Percentiles rank a stretch among this genome's conserved stretches.
Evolutionary conservation across 441 rosid species (phyloP).

Genomic region (Croton laevigatus): DNA sequence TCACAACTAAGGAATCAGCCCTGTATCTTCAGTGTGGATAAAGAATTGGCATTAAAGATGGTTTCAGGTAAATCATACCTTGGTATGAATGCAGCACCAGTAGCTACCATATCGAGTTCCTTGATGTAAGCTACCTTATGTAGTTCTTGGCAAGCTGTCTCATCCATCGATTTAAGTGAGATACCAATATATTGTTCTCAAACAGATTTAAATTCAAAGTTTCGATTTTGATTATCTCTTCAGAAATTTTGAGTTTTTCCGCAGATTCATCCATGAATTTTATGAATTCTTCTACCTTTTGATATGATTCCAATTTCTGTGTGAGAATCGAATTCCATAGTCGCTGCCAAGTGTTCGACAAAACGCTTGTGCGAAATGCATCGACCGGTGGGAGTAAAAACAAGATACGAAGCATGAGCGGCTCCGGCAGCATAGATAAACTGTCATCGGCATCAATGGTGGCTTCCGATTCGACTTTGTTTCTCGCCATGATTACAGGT

Average conservation of each 20-base stretch:
- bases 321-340: too few relatives aligned
- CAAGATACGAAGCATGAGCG: too few relatives aligned
- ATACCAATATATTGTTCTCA: neutral
- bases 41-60: neutral
- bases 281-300: neutral
- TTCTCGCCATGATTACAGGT: too few relatives aligned
- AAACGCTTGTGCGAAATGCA: too few relatives aligned
- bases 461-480: too few relatives aligned
- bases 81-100: neutral
- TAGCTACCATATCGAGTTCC: neutral
- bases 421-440: too few relatives aligned
- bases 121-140: too few relatives aligned
- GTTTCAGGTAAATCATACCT: neutral
- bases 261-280: neutral
- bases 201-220: neutral
- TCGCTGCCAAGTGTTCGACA: too few relatives aligned
- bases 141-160: neutral
- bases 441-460: too few relatives aligned
- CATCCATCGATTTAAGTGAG: neutral
- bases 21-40: neutral
- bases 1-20: neutral
- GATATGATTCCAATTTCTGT: neutral
- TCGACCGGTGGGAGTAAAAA: too few relatives aligned
- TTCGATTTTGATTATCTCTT: neutral
- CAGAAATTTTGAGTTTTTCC: neutral